Conservation (phyloP, 495 filamentous ascomycete genomes). For the Cercophora sp. region DNA sequence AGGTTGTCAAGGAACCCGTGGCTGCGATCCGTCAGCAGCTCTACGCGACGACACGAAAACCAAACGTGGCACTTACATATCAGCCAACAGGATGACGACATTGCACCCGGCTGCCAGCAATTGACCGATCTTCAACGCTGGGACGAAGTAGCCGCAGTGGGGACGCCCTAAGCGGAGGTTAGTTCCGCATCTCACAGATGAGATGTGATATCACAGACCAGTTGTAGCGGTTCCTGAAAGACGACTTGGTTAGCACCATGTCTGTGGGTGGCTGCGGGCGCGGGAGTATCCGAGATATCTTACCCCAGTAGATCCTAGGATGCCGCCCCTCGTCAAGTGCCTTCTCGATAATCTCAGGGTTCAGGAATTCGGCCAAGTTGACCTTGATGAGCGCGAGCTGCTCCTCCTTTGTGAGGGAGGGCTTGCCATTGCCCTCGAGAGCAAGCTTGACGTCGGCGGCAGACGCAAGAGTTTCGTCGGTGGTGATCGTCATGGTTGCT, state of each 20-base stretch:
- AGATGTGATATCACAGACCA: conserved; percentile 66
- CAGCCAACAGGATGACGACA: conserved; percentile 76
- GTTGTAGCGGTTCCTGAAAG: conserved; percentile 71
- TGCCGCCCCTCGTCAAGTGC: conserved; percentile 67
- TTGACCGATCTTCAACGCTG: conserved; percentile 84
- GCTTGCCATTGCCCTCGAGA: conserved; percentile 7
- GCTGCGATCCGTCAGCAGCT: not conserved
- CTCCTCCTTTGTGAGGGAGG: conserved; percentile 22
- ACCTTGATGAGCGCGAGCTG: conserved; percentile 67
- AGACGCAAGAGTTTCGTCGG: conserved; percentile 14
- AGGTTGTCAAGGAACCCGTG: conserved; percentile 79
- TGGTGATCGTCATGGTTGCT: conserved; percentile 8
- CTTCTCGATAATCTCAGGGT: conserved; percentile 78
- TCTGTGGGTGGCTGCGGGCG: too few species aligned
- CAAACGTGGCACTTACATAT: conserved; percentile 39
- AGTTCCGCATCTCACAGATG: not conserved
- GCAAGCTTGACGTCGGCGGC: conserved; percentile 17
- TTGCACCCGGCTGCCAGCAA: conserved; percentile 80
- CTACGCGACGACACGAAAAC: not conserved
- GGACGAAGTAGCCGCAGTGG: conserved; percentile 68
- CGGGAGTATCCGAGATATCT: conserved; percentile 9
- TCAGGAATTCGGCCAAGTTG: conserved; percentile 81
- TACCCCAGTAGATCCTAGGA: conserved; percentile 82
- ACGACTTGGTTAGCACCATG: too few species aligned
- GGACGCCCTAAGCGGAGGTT: conserved; percentile 18